A percentile compares a stretch with the other conserved stretches of the same genome.
Evolutionary conservation across 345 rosid genomes (phyloP).

Genomic region (Viola odorata): DNA sequence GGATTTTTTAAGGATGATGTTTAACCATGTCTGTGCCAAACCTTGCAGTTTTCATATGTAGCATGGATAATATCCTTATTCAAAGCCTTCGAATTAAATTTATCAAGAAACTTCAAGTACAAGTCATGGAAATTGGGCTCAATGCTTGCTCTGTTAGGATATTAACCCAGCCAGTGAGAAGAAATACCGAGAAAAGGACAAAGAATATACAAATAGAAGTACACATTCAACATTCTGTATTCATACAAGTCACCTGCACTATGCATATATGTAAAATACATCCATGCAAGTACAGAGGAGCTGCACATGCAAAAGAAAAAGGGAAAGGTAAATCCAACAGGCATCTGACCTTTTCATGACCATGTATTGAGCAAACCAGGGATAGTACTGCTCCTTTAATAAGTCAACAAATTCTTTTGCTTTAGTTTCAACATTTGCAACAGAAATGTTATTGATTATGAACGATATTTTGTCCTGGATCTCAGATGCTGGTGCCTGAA

Average conservation of each 20-base stretch:
- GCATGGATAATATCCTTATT: conserved; percentile 79
- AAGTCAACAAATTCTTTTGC: conserved; percentile 80
- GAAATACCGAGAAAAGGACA: too few relatives aligned
- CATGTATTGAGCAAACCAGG: conserved; percentile 99
- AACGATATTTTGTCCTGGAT: conserved; percentile 86
- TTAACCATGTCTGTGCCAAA: conserved; percentile 17
- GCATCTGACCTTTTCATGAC: conserved; percentile 86
- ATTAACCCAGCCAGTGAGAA: too few relatives aligned
- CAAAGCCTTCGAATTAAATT: conserved; percentile 70
- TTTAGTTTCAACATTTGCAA: conserved; percentile 69
- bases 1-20: too few relatives aligned
- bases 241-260: too few relatives aligned
- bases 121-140: conserved; percentile 95
- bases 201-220: too few relatives aligned
- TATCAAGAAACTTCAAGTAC: conserved; percentile 93
- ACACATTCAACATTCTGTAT: too few relatives aligned
- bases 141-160: conserved; percentile 78
- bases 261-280: too few relatives aligned
- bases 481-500: conserved; percentile 83
- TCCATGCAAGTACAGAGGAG: too few relatives aligned
- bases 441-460: conserved; percentile 80
- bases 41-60: conserved; percentile 99
- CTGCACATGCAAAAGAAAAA: too few relatives aligned
- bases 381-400: conserved; percentile 69
- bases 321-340: not conserved